Conservation (phyloP, 73 alveolate genomes). For the Symbiodinium natans region DNA sequence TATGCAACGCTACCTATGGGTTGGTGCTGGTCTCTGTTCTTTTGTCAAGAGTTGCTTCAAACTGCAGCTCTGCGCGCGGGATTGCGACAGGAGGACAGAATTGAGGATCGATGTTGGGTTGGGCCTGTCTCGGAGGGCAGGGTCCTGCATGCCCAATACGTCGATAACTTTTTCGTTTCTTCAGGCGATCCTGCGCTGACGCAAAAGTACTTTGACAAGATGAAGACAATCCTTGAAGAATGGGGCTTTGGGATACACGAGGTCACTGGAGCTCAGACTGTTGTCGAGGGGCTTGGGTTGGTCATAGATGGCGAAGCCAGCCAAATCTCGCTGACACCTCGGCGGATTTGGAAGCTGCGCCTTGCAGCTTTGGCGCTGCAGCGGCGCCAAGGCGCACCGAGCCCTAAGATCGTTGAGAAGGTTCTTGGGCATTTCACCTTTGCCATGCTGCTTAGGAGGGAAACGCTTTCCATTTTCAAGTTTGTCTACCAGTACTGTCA, state of each 20-base stretch:
- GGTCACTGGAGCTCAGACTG: background rate
- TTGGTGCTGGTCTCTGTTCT: background rate
- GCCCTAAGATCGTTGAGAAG: background rate
- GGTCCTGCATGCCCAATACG: background rate
- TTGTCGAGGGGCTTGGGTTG: background rate
- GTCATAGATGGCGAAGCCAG: background rate
- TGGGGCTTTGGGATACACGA: background rate
- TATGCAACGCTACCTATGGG: background rate
- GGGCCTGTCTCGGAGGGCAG: background rate
- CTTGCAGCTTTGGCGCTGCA: background rate
- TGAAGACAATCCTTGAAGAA: background rate
- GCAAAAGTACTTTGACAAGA: background rate
- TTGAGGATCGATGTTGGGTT: background rate
- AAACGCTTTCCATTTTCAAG: background rate
- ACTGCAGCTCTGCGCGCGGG: background rate
- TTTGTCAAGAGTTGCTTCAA: background rate
- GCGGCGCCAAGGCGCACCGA: background rate
- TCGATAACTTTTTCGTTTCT: background rate
- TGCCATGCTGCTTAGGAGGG: background rate
- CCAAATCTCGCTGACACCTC: background rate
- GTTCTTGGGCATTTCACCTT: constrained; percentile 16
- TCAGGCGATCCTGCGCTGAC: background rate
- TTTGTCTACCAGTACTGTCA: background rate
- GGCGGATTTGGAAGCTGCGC: constrained; percentile 6
- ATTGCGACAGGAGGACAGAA: background rate